Evolutionary conservation across 2,329 filamentous ascomycete genomes (phyloP), one percentile per base, ranked within the genome.

Genomic region (Pseudogymnoascus sp.): DNA sequence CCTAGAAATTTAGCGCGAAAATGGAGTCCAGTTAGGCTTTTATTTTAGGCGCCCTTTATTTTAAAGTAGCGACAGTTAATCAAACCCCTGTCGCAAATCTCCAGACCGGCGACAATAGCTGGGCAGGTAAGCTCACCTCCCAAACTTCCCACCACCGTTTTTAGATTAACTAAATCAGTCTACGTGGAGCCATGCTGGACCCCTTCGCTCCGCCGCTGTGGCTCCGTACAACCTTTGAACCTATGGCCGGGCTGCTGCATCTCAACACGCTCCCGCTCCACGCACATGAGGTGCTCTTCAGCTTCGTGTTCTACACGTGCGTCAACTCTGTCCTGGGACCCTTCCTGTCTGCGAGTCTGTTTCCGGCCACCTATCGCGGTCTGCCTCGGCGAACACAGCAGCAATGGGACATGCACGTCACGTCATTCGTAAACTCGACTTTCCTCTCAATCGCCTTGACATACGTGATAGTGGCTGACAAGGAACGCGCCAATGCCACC

Each of bases 341-440:
- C 7, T 71, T 80, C 47, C 61, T 92, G 21, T 91, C 88, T 40
- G 78, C 76, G 50, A 70, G 77, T 62, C 74, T 90, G 64, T 85
- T 88, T 66, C 82, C 87, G 3, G 70, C 78, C 47, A 64, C 61
- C 24, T 93, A 93, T 75, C 73, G 78, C 21, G 73, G 74, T 38
- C 80, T 90, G 69, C 82, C 85, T 59, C 77, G 79, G 44, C 89
- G 86, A 64, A 83, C 81, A 72, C 75, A 76, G 37, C 79, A 90
- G 64, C 91, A 88, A 79, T 93, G 90, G 90, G 86, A 95, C 74
- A 87, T 91, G 50, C 90, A 93, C 71, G 86, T 93, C 63, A 90
- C 93, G 29, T 91, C 88, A 13, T 82, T 93, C 69, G 79, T 91
- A 59, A 90, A 93, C 79, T 86, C 84, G 72, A 78, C 81, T 40